Evolutionary conservation across 345 rosid species (phyloP), one percentile per base, ranked within the genome.

Genomic region (Durio zibethinus): DNA sequence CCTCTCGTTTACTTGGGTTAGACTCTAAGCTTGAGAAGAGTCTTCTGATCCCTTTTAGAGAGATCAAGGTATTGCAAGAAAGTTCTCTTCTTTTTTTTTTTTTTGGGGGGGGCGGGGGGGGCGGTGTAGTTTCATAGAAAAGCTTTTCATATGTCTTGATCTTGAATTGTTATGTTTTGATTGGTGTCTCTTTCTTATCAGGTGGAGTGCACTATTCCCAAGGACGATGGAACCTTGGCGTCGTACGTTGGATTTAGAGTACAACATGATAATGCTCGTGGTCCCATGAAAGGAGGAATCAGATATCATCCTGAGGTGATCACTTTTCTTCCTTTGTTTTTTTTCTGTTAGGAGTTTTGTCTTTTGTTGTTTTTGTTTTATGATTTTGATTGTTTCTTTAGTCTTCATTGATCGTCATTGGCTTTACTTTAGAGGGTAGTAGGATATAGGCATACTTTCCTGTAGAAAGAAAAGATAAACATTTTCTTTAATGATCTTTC

Each of bases 211-310:
- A 94, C 99, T 47, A 90, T 97, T 21, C 99, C 98, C 14, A 97
- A 88, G 80, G 99, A 97, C 76, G 99, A 97, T 78, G 99, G 97
- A 21, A 92, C 89, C 72, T 82, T 97, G 72, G 97, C 82, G 14
- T 90, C 99, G 0, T 94, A 87, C 82, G 80, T 97, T 52, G 98
- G 99, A 74, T 97, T 97, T 74, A 90, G 99, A 86, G 97, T 97
- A 29, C 99, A 97, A 68, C 97, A 97, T 76, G 99, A 97, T 80
- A 94, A 97, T 85, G 85, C 99, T 64, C 97, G 99, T 67, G 99
- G 99, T 15, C 98, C 98, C 84, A 97, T 97, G 99, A 97, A 97
- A 82, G 98, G 99, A 42, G 99, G 99, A 35, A 97, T 97, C 88
- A 89, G 99, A 91, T 97, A 90, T 78, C 99, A 97, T 83, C 99